phyloP scores from a whole-genome alignment of 1,284 basidiomycete genomes.

The Gomphus sp. region DNA sequence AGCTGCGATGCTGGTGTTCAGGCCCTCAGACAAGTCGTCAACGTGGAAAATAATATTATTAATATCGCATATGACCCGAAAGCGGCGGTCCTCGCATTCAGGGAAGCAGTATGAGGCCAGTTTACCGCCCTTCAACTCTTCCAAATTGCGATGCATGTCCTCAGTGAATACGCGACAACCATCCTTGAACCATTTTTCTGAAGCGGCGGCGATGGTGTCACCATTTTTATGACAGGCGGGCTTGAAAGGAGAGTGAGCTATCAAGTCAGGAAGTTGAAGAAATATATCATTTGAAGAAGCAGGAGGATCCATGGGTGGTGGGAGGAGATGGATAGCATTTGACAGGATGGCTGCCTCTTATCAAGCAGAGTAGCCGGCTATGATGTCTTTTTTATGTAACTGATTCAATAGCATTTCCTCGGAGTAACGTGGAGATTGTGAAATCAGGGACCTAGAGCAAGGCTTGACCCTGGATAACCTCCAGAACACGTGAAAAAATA shows the following conservation, averaged over 20 bases:
- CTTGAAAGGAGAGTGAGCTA: slow-evolving; percentile 27
- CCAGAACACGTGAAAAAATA: too few relatives aligned
- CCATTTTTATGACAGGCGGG: slow-evolving; percentile 43
- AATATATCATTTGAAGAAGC: too few relatives aligned
- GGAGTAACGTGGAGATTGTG: too few relatives aligned
- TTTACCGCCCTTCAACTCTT: slow-evolving; percentile 54
- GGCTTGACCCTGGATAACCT: too few relatives aligned
- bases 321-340: too few relatives aligned
- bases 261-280: not conserved
- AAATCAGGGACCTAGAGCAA: too few relatives aligned
- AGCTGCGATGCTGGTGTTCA: slow-evolving; percentile 36
- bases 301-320: too few relatives aligned
- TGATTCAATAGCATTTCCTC: too few relatives aligned
- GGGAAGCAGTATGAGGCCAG: slow-evolving; percentile 60
- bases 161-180: slow-evolving; percentile 38
- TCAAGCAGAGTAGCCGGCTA: too few relatives aligned
- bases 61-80: slow-evolving; percentile 51
- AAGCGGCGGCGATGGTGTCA: slow-evolving; percentile 44
- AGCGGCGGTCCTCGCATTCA: slow-evolving; percentile 37
- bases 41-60: slow-evolving; percentile 50
- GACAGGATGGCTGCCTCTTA: too few relatives aligned
- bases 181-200: slow-evolving; percentile 44
- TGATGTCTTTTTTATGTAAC: too few relatives aligned
- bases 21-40: slow-evolving; percentile 50
- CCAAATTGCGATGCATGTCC: slow-evolving; percentile 39